Base-by-base conservation (phyloP, 148 eudicot species). In the Amaranthus palmeri region DNA sequence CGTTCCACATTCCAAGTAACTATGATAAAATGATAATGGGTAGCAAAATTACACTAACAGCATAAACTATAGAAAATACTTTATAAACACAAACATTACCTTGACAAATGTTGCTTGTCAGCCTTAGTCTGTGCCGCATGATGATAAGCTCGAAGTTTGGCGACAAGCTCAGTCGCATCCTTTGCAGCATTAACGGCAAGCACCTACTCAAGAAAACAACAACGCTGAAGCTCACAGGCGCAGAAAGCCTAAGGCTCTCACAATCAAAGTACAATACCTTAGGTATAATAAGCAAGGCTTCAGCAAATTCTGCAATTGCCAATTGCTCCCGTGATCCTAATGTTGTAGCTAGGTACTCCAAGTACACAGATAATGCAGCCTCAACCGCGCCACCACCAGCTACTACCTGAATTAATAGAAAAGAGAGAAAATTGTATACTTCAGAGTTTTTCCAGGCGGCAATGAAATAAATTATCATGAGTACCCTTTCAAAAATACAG, bases 331-430 rank as follows among this genome's bases (percentile, higher is more conserved):
- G 87, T 49, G 96, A 95, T 67, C 99, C 99, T 61, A 95, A 74
- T 65, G 99, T 95, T 10, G 99, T 95, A 63, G 99, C 99, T 14
- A 91, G 88, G 70, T 90, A 82, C 81, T 95, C 99, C 82, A 95
- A 78, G 77, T 88, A 95, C 41, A 91, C 96, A 69, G 93, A 89
- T 71, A 95, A 81, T 54, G 99, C 92, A 46, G 99, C 92, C 82
- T 95, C 99, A 63, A 91, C 98, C 17, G 98, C 98, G 61, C 98
- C 98, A 69, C 98, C 98, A 69, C 97, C 98, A 15, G 98, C 93
- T 71, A 91, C 98, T 65, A 95, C 98, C 98, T 95, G 87, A 59
- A 74, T 70, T 44, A 60, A 61, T 6, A 6, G 45, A 56, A 56
- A 54, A 6, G n/a, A 71, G 12, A 63, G 40, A 17, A 74, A 25